These are phyloP conservation scores for Leavenworthia alabamica DNA, from an alignment of 345 rosid species.

Conservation along the genomic window DNA sequence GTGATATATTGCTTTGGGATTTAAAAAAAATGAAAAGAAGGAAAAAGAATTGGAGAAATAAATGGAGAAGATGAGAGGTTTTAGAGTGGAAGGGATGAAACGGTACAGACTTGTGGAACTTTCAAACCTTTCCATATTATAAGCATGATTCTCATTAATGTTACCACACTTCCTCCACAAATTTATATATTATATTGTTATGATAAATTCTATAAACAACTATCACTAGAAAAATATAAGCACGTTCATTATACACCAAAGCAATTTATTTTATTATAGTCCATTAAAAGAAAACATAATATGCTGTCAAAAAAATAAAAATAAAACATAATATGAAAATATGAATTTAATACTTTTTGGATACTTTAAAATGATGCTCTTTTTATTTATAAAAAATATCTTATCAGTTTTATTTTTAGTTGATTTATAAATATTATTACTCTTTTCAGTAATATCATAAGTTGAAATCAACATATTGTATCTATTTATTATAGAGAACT, in stretches of 20 bases:
- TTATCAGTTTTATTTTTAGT: not conserved
- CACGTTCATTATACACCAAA: not conserved
- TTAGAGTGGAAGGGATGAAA: not conserved
- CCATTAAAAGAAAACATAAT: not conserved
- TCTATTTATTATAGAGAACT: no score
- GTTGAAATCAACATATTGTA: no score
- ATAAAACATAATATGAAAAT: not conserved
- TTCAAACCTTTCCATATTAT: not conserved
- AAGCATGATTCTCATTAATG: not conserved
- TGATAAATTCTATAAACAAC: not conserved
- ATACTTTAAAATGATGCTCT: not conserved
- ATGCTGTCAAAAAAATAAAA: no score
- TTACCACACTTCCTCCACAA: not conserved
- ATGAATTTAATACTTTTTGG: not conserved
- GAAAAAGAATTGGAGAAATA: conserved; percentile 11
- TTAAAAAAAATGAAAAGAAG: not conserved
- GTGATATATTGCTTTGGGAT: not conserved
- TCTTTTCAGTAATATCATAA: no score
- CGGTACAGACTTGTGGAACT: not conserved
- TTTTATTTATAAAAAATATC: not conserved
- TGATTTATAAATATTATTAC: no score
- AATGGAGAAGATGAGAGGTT: not conserved
- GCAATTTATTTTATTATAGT: not conserved
- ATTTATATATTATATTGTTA: no score
- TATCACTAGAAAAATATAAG: not conserved